Evolutionary conservation across 1,284 basidiomycete species (phyloP).

Genomic region (Marasmius sp.): DNA sequence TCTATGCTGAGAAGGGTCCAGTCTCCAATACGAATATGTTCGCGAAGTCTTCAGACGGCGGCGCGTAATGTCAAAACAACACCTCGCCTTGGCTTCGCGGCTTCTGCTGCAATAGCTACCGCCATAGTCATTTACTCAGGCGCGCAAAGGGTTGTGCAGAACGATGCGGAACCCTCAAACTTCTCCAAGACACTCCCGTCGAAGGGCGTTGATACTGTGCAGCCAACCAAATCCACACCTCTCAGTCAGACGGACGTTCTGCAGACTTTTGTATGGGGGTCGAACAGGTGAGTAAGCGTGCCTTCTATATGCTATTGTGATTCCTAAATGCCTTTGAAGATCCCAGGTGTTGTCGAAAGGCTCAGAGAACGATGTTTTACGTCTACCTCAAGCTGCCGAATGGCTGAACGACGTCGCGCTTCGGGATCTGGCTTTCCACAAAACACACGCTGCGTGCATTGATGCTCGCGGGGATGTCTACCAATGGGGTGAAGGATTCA

Average conservation of each 20-base stretch:
- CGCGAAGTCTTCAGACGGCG: background rate
- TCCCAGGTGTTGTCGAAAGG: conserved; percentile 41
- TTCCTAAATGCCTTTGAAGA: conserved; percentile 29
- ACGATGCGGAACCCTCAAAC: conserved; percentile 5
- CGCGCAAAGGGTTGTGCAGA: conserved; percentile 6
- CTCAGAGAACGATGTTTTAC: conserved; percentile 37
- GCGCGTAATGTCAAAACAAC: background rate
- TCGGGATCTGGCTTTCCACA: conserved; percentile 74
- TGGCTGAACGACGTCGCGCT: conserved; percentile 70
- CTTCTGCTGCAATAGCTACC: conserved; percentile 1
- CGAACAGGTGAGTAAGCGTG: conserved; percentile 44
- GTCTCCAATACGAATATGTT: background rate
- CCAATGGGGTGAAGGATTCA: conserved; percentile 81
- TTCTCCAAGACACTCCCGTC: background rate
- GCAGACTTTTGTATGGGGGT: conserved; percentile 53
- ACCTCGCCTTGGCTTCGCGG: background rate
- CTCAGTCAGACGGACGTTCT: conserved; percentile 27
- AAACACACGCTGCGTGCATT: conserved; percentile 79
- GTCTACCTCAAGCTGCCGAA: conserved; percentile 45
- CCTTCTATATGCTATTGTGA: background rate
- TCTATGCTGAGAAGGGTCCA: conserved; percentile 1
- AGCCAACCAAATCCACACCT: background rate
- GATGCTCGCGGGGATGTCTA: conserved; percentile 87
- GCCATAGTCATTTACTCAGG: conserved; percentile 6
- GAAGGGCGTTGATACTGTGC: background rate